A percentile compares a stretch with the other conserved stretches of the same genome.
Evolutionary conservation across 768 basidiomycete species (phyloP).

Genomic region (Pulveroboletus sp.): DNA sequence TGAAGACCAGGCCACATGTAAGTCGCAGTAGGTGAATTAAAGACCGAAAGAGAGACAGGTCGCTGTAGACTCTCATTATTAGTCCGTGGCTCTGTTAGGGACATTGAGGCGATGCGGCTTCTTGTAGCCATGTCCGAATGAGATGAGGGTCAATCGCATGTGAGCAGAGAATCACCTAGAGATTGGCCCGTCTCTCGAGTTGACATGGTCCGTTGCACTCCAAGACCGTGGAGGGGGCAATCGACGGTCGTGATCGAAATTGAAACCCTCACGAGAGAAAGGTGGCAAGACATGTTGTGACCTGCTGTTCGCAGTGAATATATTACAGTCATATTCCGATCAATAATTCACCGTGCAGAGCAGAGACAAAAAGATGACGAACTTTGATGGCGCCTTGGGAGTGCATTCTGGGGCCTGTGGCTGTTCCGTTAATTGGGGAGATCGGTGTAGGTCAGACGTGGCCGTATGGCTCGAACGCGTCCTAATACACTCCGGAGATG

Average conservation of each 20-base stretch:
- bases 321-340: slow-evolving; percentile 22
- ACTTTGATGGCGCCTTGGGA: slow-evolving; percentile 23
- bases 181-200: slow-evolving; percentile 20
- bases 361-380: slow-evolving; percentile 14
- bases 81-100: slow-evolving; percentile 17
- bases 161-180: slow-evolving; percentile 22
- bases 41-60: slow-evolving; percentile 37
- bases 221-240: slow-evolving; percentile 31
- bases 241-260: slow-evolving; percentile 32
- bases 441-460: slow-evolving; percentile 15
- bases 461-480: slow-evolving; percentile 18
- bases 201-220: slow-evolving; percentile 20
- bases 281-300: slow-evolving; percentile 32
- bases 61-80: slow-evolving; percentile 26
- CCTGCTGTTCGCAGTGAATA: slow-evolving; percentile 28
- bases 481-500: slow-evolving; percentile 20
- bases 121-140: slow-evolving; percentile 15
- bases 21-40: slow-evolving; percentile 41
- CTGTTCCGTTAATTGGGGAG: slow-evolving; percentile 17
- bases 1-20: slow-evolving; percentile 46
- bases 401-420: slow-evolving; percentile 20
- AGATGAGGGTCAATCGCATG: slow-evolving; percentile 13
- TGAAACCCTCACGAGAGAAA: slow-evolving; percentile 28
- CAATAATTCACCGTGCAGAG: slow-evolving; percentile 13
- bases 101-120: slow-evolving; percentile 21